Conservation (phyloP, 371 early-diverging fungal genomes). For the Batkoa obscura region DNA sequence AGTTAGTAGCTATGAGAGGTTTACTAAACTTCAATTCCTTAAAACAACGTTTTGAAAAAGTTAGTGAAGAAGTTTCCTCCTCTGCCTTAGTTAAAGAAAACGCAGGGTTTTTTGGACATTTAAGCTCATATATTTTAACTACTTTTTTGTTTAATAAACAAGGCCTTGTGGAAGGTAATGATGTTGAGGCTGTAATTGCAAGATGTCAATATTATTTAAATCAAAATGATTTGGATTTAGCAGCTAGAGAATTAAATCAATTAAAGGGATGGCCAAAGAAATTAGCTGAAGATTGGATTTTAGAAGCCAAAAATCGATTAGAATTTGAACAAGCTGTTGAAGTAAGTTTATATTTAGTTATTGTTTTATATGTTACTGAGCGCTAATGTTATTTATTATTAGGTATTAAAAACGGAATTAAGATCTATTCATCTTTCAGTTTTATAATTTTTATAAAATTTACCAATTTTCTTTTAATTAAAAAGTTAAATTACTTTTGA, state of each 20-base stretch:
- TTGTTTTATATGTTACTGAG: too few species aligned
- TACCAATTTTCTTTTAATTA: too few species aligned
- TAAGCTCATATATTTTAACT: slow-evolving; percentile 51
- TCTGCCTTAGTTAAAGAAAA: slow-evolving; percentile 74
- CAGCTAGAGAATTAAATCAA: slow-evolving; percentile 86
- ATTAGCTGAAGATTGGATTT: slow-evolving; percentile 79
- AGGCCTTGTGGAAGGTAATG: slow-evolving; percentile 70
- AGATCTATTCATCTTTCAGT: too few species aligned
- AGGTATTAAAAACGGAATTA: too few species aligned
- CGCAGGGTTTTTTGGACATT: slow-evolving; percentile 68
- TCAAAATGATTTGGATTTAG: slow-evolving; percentile 64
- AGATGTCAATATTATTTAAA: slow-evolving; percentile 57
- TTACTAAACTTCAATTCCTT: slow-evolving; percentile 52
- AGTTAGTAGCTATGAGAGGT: slow-evolving; percentile 34
- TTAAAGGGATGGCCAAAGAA: slow-evolving; percentile 83
- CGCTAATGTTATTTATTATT: too few species aligned
- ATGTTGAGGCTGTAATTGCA: slow-evolving; percentile 75
- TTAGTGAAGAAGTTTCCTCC: slow-evolving; percentile 50
- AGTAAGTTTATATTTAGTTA: slow-evolving; percentile 14
- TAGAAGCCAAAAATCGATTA: slow-evolving; percentile 59
- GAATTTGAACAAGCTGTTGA: slow-evolving; percentile 83
- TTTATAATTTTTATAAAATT: too few species aligned
- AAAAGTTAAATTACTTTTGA: too few species aligned
- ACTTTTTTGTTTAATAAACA: slow-evolving; percentile 64
- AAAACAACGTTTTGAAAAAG: slow-evolving; percentile 44